phyloP scores from a whole-genome alignment of 2,329 filamentous ascomycete genomes.

The Colletotrichum euphorbiae region DNA sequence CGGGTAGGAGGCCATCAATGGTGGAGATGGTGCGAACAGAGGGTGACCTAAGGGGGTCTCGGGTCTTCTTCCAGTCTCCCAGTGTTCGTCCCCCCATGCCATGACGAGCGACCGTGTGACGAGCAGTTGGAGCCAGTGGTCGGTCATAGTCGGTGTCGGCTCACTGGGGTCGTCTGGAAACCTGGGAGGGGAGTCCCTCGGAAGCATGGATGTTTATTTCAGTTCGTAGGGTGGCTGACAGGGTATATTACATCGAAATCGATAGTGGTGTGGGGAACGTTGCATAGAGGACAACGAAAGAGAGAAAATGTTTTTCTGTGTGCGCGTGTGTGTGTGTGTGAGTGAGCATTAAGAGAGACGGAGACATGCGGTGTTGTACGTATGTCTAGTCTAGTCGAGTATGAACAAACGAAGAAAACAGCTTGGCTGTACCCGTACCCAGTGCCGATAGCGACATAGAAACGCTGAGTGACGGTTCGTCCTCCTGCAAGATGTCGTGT shows the following conservation, averaged over 20 bases:
- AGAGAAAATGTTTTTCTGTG: neutral
- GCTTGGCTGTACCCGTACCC: no score
- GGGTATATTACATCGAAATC: conserved; percentile 39
- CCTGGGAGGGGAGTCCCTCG: conserved; percentile 1
- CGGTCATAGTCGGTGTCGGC: conserved; percentile 29
- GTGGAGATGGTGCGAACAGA: conserved; percentile 33
- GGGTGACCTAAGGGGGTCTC: conserved; percentile 25
- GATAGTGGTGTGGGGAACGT: conserved; percentile 38
- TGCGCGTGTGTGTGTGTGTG: no score
- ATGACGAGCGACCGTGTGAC: conserved; percentile 36
- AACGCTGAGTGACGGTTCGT: neutral
- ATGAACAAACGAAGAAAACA: conserved; percentile 1
- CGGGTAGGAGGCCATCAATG: conserved; percentile 31
- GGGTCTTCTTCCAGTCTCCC: conserved; percentile 10
- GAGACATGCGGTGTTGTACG: neutral
- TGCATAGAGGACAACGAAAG: neutral
- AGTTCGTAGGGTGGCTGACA: conserved; percentile 35
- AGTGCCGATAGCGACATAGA: neutral
- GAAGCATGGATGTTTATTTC: conserved; percentile 24
- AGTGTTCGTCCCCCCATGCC: conserved; percentile 12
- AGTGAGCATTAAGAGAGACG: no score
- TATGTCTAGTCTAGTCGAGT: conserved; percentile 2
- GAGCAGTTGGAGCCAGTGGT: conserved; percentile 34
- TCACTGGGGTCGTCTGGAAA: conserved; percentile 24
- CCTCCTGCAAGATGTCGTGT: conserved; percentile 9